Base-by-base conservation (phyloP, 495 filamentous ascomycete genomes). In the Penicillium samsonianum region DNA sequence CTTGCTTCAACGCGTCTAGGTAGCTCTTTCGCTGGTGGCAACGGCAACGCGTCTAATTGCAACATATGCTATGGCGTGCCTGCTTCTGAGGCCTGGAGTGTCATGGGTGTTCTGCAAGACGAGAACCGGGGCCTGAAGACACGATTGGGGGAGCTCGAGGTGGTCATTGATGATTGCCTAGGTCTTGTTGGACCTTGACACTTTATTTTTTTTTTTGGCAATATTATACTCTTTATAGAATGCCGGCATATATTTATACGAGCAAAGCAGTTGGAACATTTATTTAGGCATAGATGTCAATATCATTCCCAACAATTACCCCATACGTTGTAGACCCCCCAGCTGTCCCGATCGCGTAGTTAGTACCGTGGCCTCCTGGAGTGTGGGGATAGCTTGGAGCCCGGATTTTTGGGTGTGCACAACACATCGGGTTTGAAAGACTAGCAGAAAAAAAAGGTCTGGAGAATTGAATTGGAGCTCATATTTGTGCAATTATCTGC, bases 121-220 rank as follows among this genome's bases (percentile, higher is more conserved):
- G 89, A 93, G 74, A 93, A 92, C 58, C 78, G 77, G 59, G 81
- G 81, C 7, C 69, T 92, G 44, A 92, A 91, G 72, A 78, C 78
- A 30, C 74, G 87, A 35, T 75, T 93, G 1, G 82, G 82, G 0
- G 78, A 87, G 57, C 66, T 92, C 3, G 89, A 91, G 69, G 73
- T 75, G 20, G 84, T 84, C 0, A 82, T 91, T 12, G 88, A 91
- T 54, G 86, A 86, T 38, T 89, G 86, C 26, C 72, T 93, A 64
- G 84, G 88, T 65, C 69, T 86, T 53, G 81, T 90, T 62, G 75
- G 72, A 1, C 74, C 74, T 50, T 76, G 62, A 70, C 47, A 28
- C 26, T 33, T n/a, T n/a, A n/a, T n/a, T n/a, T 53, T 42, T 50
- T 43, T 31, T 35, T 30, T 31, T 47, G 16, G 19, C 12, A 10